phyloP scores from a whole-genome alignment of 179 eudicot species.

The Silene vulgaris region DNA sequence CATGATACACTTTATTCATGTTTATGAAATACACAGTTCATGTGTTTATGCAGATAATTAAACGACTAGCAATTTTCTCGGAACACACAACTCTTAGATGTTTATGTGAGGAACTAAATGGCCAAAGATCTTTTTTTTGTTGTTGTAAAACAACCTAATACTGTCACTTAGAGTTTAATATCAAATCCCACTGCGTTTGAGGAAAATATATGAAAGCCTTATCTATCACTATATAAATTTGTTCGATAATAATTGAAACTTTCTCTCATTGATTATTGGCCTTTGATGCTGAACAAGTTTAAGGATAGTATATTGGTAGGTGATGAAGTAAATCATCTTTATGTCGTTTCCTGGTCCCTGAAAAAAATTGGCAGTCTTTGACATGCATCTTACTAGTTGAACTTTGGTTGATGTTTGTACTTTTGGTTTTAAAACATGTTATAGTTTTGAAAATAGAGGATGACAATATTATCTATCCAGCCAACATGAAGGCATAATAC shows the following conservation, averaged over 20 bases:
- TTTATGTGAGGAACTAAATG: not conserved
- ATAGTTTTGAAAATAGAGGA: not conserved
- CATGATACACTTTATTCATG: too few species aligned
- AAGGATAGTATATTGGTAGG: constrained; percentile 4
- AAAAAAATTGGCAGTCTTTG: constrained; percentile 7
- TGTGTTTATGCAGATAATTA: not conserved
- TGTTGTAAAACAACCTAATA: too few species aligned
- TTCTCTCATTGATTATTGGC: not conserved
- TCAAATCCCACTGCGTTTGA: not conserved
- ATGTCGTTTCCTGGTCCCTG: not conserved
- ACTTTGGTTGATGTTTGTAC: not conserved
- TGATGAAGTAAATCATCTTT: constrained; percentile 1
- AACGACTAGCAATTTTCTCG: not conserved
- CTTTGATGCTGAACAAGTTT: not conserved
- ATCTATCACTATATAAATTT: not conserved
- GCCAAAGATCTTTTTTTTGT: too few species aligned
- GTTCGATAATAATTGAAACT: not conserved
- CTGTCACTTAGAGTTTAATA: not conserved
- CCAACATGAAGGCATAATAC: not conserved
- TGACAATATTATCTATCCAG: not conserved
- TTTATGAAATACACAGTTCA: not conserved
- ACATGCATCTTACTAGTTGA: not conserved
- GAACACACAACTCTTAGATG: not conserved
- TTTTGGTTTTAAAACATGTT: not conserved
- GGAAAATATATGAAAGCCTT: not conserved